phyloP scores from a whole-genome alignment of 2,329 filamentous ascomycete species.

The Paraconiothyrium brasiliense region DNA sequence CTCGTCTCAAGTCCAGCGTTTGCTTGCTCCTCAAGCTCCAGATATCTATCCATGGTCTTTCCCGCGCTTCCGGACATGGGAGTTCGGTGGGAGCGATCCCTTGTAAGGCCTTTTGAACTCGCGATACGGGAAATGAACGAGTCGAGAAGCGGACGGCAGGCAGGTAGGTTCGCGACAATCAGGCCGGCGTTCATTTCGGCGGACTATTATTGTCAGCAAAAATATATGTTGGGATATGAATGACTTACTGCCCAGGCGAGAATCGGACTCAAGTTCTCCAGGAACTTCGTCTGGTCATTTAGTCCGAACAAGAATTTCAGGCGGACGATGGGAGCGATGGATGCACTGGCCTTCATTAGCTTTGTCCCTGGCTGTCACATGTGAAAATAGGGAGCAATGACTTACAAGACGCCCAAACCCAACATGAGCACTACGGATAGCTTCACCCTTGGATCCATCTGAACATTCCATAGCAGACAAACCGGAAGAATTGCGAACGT shows the following conservation, averaged over 20 bases:
- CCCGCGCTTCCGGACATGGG: neutral
- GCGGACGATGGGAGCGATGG: slow-evolving; percentile 7
- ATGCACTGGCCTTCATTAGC: neutral
- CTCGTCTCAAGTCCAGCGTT: slow-evolving; percentile 2
- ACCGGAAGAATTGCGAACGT: slow-evolving; percentile 3
- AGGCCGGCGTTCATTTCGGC: slow-evolving; percentile 11
- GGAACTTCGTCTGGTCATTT: slow-evolving; percentile 4
- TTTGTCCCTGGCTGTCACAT: neutral
- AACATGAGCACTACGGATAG: slow-evolving; percentile 2
- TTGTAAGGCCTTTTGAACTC: neutral
- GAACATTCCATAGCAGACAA: slow-evolving; percentile 6
- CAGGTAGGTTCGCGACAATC: slow-evolving; percentile 2
- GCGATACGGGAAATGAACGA: neutral
- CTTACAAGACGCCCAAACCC: slow-evolving; percentile 9
- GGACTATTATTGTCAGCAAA: neutral
- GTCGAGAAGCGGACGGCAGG: slow-evolving; percentile 10
- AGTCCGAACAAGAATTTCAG: slow-evolving; percentile 6
- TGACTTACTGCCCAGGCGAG: slow-evolving; percentile 9
- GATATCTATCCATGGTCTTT: slow-evolving; percentile 1
- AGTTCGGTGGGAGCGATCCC: neutral
- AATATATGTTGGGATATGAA: neutral
- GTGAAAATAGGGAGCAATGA: neutral
- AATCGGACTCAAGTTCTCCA: slow-evolving; percentile 4
- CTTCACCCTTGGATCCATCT: slow-evolving; percentile 4
- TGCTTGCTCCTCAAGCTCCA: slow-evolving; percentile 3